Conservation (phyloP, 2,329 filamentous ascomycete species). For the Scolecobasidium constrictum region DNA sequence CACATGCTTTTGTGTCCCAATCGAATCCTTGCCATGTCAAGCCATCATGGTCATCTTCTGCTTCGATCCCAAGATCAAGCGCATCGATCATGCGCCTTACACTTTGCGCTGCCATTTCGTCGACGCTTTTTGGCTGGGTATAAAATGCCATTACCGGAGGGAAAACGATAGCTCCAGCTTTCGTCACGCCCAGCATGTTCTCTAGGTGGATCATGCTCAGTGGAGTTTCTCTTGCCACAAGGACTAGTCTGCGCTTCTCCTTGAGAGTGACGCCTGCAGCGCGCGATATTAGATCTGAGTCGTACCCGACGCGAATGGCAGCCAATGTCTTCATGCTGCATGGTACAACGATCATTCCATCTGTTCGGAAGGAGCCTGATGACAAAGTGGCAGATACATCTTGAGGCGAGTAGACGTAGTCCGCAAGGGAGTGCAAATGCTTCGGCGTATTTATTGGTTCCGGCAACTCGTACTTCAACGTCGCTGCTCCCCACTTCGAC, state of each 20-base stretch:
- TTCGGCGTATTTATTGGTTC: too few species aligned
- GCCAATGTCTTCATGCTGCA: slow-evolving; percentile 41
- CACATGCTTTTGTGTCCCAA: background rate
- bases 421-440: too few species aligned
- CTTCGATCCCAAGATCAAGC: background rate
- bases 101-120: background rate
- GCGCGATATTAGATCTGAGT: slow-evolving; percentile 35
- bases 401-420: too few species aligned
- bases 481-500: too few species aligned
- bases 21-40: background rate
- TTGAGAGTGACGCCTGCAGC: slow-evolving; percentile 38
- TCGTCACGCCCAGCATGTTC: slow-evolving; percentile 32
- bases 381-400: too few species aligned
- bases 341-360: slow-evolving; percentile 38
- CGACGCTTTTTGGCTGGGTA: slow-evolving; percentile 16
- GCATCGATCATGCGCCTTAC: background rate
- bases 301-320: slow-evolving; percentile 29
- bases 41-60: background rate
- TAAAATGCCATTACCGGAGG: slow-evolving; percentile 37
- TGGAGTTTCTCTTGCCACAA: slow-evolving; percentile 35
- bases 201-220: slow-evolving; percentile 36
- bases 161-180: slow-evolving; percentile 31
- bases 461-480: too few species aligned
- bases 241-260: slow-evolving; percentile 28
- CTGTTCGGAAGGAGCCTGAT: slow-evolving; percentile 30